These are phyloP conservation scores for Cryphonectria japonica DNA, from an alignment of 2,329 filamentous ascomycete genomes.

Conservation along the genomic window DNA sequence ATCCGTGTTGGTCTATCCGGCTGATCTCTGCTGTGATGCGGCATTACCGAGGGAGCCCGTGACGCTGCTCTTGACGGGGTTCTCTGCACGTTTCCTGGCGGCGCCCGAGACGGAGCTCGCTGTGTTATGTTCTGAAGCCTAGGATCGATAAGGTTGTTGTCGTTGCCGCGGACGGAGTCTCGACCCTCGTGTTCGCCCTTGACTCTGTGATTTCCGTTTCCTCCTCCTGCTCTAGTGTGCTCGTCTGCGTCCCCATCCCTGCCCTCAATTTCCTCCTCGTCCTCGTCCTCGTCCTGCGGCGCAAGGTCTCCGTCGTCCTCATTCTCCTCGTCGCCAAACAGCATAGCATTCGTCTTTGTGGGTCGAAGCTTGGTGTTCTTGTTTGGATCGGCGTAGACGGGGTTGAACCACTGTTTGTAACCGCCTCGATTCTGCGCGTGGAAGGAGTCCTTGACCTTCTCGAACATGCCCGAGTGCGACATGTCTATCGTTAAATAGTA, in stretches of 20 bases:
- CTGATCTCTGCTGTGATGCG: background rate
- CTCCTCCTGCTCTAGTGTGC: constrained; percentile 20
- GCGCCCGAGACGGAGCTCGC: constrained; percentile 1
- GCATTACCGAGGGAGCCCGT: background rate
- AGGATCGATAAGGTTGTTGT: constrained; percentile 29
- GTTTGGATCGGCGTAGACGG: constrained; percentile 31
- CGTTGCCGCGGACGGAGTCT: constrained; percentile 18
- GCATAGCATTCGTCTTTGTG: constrained; percentile 27
- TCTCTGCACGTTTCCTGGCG: background rate
- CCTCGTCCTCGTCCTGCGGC: constrained; percentile 22
- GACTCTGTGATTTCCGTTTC: constrained; percentile 11
- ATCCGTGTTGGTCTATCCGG: constrained; percentile 16
- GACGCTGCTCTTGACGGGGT: background rate
- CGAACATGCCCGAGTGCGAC: constrained; percentile 61
- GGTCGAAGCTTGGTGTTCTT: constrained; percentile 29
- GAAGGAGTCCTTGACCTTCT: constrained; percentile 44
- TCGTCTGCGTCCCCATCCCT: constrained; percentile 30
- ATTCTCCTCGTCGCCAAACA: constrained; percentile 31
- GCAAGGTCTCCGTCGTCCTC: constrained; percentile 28
- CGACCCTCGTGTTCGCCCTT: constrained; percentile 23
- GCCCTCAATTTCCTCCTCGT: constrained; percentile 24
- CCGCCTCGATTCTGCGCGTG: constrained; percentile 47
- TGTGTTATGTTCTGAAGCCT: constrained; percentile 23
- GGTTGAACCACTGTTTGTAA: constrained; percentile 47
- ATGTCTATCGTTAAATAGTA: constrained; percentile 68